phyloP scores from a whole-genome alignment of 2,329 filamentous ascomycete genomes.

The Paraconiothyrium sp. region DNA sequence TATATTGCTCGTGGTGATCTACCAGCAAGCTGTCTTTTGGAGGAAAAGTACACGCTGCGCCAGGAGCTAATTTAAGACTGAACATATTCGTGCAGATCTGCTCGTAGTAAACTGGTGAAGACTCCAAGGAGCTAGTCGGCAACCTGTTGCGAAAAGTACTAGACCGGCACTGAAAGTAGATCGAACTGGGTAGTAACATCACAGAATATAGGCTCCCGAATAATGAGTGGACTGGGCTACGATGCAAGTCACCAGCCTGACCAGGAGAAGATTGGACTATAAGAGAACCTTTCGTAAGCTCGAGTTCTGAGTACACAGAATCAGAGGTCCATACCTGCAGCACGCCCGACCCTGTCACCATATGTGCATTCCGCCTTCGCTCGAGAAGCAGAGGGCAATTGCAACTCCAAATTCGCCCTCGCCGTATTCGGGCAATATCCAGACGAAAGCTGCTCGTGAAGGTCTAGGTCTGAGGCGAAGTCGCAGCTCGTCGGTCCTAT shows the following conservation, averaged over 20 bases:
- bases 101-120: not conserved
- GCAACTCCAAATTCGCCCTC: conserved; percentile 41
- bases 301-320: no score
- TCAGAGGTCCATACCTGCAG: not conserved
- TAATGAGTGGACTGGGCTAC: no score
- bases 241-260: no score
- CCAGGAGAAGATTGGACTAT: no score
- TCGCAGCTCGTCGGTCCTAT: conserved; percentile 21
- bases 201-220: no score
- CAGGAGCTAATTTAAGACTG: not conserved
- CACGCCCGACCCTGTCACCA: not conserved
- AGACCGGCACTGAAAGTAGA: no score
- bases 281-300: no score
- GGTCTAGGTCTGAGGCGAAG: conserved; percentile 31
- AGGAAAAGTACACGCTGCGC: not conserved
- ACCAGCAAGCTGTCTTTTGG: no score
- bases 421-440: conserved; percentile 41
- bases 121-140: not conserved
- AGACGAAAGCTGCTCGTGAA: conserved; percentile 18
- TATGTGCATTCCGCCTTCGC: not conserved
- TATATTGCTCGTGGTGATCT: not conserved
- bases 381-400: conserved; percentile 4
- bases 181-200: no score
- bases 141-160: no score
- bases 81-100: not conserved